Conservation (phyloP, 257 asterid species). For the Primulina tabacum region DNA sequence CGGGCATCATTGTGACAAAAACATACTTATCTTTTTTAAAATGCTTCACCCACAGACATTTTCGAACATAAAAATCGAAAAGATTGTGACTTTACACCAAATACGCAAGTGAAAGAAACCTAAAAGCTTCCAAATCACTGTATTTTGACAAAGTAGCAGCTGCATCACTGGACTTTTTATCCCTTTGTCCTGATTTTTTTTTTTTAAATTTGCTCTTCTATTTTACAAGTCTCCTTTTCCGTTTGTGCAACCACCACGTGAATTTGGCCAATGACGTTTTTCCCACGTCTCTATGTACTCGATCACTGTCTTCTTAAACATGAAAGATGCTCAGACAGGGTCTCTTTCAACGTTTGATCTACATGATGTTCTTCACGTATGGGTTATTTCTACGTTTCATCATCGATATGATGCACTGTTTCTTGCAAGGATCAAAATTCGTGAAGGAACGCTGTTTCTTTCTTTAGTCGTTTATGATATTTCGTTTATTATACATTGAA, state of each 20-base stretch:
- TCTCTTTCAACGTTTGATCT: constrained; percentile 5
- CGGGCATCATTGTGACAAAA: no score
- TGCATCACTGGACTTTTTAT: neutral
- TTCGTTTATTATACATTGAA: no score
- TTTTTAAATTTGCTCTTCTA: neutral
- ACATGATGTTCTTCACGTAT: neutral
- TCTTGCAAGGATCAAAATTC: neutral
- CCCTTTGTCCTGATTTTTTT: constrained; percentile 17
- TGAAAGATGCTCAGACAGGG: constrained; percentile 16
- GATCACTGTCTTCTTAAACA: neutral
- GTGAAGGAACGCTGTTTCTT: neutral
- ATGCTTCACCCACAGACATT: no score
- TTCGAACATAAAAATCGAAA: no score
- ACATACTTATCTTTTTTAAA: no score
- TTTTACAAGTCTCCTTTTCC: neutral
- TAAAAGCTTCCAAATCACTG: no score
- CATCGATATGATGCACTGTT: neutral
- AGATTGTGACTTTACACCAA: no score
- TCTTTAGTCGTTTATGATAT: neutral
- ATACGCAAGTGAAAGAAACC: no score
- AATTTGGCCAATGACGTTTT: neutral
- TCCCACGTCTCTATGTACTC: neutral
- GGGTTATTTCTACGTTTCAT: neutral
- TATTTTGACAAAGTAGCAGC: neutral
- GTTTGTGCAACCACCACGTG: neutral